These are phyloP conservation scores for Thelonectria olida DNA, from an alignment of 2,329 filamentous ascomycete genomes.

Conservation along the genomic window DNA sequence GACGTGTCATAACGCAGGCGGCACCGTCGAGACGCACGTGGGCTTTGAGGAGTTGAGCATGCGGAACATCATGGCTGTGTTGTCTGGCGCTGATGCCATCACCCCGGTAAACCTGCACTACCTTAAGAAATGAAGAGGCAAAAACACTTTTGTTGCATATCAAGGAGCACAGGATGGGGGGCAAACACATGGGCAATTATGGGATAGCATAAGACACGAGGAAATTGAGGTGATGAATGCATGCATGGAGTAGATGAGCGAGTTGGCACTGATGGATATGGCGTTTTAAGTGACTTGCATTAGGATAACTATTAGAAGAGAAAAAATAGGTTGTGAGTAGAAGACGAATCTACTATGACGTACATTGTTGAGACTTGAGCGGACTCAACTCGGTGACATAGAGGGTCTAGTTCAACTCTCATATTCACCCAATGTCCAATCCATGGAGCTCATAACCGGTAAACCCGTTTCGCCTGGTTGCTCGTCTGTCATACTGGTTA, in stretches of 20 bases:
- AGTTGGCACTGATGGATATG: slow-evolving; percentile 4
- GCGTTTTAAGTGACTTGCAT: slow-evolving; percentile 7
- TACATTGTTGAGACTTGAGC: too few species aligned
- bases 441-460: too few species aligned
- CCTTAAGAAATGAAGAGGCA: slow-evolving; percentile 42
- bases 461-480: too few species aligned
- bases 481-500: too few species aligned
- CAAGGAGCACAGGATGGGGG: neutral
- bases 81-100: slow-evolving; percentile 59
- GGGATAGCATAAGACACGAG: neutral
- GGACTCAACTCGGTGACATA: too few species aligned
- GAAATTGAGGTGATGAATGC: neutral
- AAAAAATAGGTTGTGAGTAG: too few species aligned
- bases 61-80: slow-evolving; percentile 70
- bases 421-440: too few species aligned
- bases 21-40: slow-evolving; percentile 72
- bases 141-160: neutral
- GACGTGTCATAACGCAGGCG: slow-evolving; percentile 74
- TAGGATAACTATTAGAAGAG: slow-evolving; percentile 5
- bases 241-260: slow-evolving; percentile 12
- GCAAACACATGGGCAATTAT: neutral
- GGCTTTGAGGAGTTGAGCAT: slow-evolving; percentile 74
- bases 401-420: too few species aligned
- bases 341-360: too few species aligned
- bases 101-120: slow-evolving; percentile 72